Evolutionary conservation across 1,139 yeast genomes (phyloP).

Genomic region (Hansenula sp.): DNA sequence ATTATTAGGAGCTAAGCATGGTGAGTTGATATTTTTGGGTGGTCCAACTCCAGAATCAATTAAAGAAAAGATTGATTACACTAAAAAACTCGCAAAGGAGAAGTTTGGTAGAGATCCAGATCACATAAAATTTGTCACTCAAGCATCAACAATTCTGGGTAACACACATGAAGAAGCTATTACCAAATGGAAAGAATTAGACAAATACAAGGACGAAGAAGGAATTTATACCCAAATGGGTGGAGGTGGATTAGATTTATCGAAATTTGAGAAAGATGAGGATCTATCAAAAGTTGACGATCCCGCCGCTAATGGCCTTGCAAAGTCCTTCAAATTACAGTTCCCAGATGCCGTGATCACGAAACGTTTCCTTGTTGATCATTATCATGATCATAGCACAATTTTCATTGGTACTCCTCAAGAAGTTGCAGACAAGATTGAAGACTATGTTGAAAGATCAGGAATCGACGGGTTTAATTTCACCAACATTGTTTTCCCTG

Average conservation of each 20-base stretch:
- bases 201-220: constrained; percentile 30
- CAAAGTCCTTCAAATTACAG: neutral
- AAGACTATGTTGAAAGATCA: constrained; percentile 29
- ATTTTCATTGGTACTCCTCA: constrained; percentile 8
- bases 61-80: constrained; percentile 26
- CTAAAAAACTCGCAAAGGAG: constrained; percentile 26
- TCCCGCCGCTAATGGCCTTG: constrained; percentile 6
- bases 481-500: constrained; percentile 28
- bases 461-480: constrained; percentile 32
- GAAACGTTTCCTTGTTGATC: neutral
- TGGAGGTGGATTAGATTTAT: constrained; percentile 27
- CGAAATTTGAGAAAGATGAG: constrained; percentile 23
- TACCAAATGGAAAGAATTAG: constrained; percentile 24
- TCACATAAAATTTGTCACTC: constrained; percentile 28
- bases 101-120: constrained; percentile 28
- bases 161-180: constrained; percentile 29
- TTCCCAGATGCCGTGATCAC: constrained; percentile 2
- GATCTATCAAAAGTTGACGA: constrained; percentile 22
- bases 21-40: constrained; percentile 35
- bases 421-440: constrained; percentile 19
- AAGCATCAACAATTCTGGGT: constrained; percentile 27
- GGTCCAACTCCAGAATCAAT: constrained; percentile 29
- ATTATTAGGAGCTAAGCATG: constrained; percentile 39
- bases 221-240: constrained; percentile 35
- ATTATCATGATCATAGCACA: constrained; percentile 16